Conservation (phyloP, 2,329 filamentous ascomycete species). For the Chaetomium olivaceum region DNA sequence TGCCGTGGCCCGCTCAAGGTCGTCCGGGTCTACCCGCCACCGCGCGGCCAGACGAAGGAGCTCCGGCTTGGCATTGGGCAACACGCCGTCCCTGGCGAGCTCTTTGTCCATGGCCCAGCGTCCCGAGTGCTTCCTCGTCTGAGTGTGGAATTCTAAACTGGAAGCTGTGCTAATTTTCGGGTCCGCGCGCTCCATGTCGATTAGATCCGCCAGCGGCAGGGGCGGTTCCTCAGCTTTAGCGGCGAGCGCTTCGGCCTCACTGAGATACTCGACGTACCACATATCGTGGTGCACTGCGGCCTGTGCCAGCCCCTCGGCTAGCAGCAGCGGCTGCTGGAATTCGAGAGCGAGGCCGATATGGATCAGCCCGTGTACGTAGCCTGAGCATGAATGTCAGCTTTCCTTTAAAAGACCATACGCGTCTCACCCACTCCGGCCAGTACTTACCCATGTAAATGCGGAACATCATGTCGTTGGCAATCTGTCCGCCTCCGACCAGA, state of each 20-base stretch:
- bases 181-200: not conserved
- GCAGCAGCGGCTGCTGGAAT: not conserved
- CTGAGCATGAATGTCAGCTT: not conserved
- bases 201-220: not conserved
- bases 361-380: not conserved
- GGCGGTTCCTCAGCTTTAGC: not conserved
- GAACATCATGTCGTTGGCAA: not conserved
- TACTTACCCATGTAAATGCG: not conserved
- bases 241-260: not conserved
- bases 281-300: not conserved
- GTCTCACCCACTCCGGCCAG: not conserved
- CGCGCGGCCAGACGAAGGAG: not conserved
- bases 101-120: not conserved
- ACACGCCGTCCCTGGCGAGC: not conserved
- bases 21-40: not conserved
- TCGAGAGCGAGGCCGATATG: not conserved
- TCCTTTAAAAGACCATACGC: not conserved
- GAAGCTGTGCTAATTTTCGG: not conserved
- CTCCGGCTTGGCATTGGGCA: not conserved
- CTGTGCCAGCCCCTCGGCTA: not conserved
- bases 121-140: not conserved
- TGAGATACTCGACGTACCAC: conserved; percentile 1
- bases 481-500: not conserved
- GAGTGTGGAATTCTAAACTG: not conserved
- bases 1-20: not conserved